Percentiles rank a stretch among this genome's conserved stretches.
These are phyloP conservation scores for Solanum hybrid DNA, from an alignment of 305 asterid species.

Conservation along the genomic window DNA sequence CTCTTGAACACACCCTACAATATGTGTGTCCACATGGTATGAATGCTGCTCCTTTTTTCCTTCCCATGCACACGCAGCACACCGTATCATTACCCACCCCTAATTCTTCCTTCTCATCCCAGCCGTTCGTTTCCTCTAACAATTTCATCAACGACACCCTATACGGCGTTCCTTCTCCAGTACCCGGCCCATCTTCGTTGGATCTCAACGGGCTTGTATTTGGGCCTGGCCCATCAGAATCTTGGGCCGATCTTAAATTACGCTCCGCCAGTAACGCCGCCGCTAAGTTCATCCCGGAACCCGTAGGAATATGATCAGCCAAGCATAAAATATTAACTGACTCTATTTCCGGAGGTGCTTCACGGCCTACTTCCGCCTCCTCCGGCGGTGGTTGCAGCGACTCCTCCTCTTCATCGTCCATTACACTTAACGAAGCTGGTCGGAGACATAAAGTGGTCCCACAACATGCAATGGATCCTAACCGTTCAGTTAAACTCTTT, in stretches of 20 bases:
- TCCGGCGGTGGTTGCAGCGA: conserved; percentile 11
- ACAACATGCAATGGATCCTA: conserved; percentile 50
- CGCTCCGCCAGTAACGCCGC: conserved; percentile 82
- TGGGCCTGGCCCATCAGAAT: conserved; percentile 12
- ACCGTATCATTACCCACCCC: conserved; percentile 31
- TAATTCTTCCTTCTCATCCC: conserved; percentile 17
- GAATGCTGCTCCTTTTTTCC: conserved; percentile 74
- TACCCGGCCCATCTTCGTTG: neutral
- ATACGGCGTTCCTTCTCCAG: conserved; percentile 25
- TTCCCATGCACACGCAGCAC: conserved; percentile 95
- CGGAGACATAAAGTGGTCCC: conserved; percentile 52
- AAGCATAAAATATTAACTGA: conserved; percentile 27
- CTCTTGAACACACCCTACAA: conserved; percentile 82
- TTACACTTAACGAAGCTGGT: conserved; percentile 28
- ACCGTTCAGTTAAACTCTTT: conserved; percentile 52
- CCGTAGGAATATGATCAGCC: conserved; percentile 14
- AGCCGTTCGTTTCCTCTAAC: conserved; percentile 55
- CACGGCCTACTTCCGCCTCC: conserved; percentile 7
- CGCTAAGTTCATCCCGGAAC: conserved; percentile 64
- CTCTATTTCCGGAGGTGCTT: conserved; percentile 9
- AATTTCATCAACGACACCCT: conserved; percentile 72
- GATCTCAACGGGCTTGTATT: neutral
- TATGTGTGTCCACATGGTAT: conserved; percentile 94
- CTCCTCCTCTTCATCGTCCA: conserved; percentile 25
- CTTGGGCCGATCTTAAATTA: conserved; percentile 47